Percentiles rank a stretch among this genome's conserved stretches.
Conservation (phyloP, 805 yeast genomes). For the Naumovozyma baii region DNA sequence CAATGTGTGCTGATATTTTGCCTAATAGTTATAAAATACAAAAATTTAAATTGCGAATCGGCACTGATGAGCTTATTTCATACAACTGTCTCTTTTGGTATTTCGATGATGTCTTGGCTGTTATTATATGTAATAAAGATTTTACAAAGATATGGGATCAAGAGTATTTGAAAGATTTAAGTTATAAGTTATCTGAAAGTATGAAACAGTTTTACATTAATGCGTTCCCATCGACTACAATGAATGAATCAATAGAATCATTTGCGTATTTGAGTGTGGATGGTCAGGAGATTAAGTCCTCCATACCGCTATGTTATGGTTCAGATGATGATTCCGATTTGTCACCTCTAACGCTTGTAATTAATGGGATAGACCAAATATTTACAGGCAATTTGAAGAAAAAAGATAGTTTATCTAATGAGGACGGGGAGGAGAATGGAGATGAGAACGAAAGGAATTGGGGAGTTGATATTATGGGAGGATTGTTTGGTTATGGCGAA, state of each 20-base stretch:
- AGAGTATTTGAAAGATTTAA: slow-evolving; percentile 21
- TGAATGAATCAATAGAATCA: slow-evolving; percentile 1
- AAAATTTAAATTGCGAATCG: slow-evolving; percentile 13
- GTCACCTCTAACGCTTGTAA: slow-evolving; percentile 18
- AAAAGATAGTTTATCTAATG: background rate
- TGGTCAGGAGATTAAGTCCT: slow-evolving; percentile 9
- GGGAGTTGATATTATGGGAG: slow-evolving; percentile 20
- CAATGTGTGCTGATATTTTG: slow-evolving; percentile 15
- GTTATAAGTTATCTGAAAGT: slow-evolving; percentile 15
- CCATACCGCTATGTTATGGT: slow-evolving; percentile 19
- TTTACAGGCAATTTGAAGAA: slow-evolving; percentile 3
- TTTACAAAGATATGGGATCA: slow-evolving; percentile 24
- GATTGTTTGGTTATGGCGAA: slow-evolving; percentile 3
- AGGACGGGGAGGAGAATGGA: background rate
- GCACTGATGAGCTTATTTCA: slow-evolving; percentile 3
- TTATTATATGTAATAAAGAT: slow-evolving; percentile 17
- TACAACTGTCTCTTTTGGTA: slow-evolving; percentile 26
- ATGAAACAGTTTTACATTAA: slow-evolving; percentile 10
- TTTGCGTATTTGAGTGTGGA: slow-evolving; percentile 19
- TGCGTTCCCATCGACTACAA: background rate
- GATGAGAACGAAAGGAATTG: background rate
- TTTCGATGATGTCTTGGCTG: slow-evolving; percentile 19
- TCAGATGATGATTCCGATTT: background rate
- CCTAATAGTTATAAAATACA: slow-evolving; percentile 21
- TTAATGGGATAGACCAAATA: slow-evolving; percentile 20